Evolutionary conservation across 441 rosid genomes (phyloP).

Genomic region (Adansonia gregorii): DNA sequence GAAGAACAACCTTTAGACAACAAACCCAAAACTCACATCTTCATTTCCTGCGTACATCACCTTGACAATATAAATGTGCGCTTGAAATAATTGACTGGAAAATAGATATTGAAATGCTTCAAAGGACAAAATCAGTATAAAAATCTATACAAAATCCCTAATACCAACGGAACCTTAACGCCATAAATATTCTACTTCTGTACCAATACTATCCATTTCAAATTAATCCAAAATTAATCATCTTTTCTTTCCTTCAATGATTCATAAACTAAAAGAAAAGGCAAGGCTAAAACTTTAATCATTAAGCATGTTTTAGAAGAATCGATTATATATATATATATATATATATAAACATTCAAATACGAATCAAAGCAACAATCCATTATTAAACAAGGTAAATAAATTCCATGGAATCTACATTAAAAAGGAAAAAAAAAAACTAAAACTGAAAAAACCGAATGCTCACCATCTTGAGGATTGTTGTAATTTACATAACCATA

Average conservation of each 20-base stretch:
- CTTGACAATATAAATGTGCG: neutral
- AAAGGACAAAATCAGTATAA: neutral
- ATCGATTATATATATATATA: neutral
- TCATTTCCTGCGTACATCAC: neutral
- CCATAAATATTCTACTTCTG: neutral
- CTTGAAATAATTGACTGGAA: neutral
- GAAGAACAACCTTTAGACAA: slow-evolving; percentile 12
- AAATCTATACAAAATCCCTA: neutral
- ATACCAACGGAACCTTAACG: neutral
- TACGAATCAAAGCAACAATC: neutral
- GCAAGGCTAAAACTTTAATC: neutral
- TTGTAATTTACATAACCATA: slow-evolving; percentile 82
- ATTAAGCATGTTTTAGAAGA: neutral
- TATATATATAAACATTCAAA: neutral
- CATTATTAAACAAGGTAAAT: slow-evolving; percentile 12
- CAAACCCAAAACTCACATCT: slow-evolving; percentile 5
- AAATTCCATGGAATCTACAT: neutral
- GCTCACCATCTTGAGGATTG: slow-evolving; percentile 73
- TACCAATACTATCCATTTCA: neutral
- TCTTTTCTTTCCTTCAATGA: neutral
- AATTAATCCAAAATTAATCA: neutral
- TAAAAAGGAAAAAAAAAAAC: neutral
- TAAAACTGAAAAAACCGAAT: neutral
- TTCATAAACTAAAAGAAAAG: neutral
- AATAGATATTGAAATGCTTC: neutral